Evolutionary conservation across 768 basidiomycete species (phyloP).

Genomic region (Hericium rajendrae): DNA sequence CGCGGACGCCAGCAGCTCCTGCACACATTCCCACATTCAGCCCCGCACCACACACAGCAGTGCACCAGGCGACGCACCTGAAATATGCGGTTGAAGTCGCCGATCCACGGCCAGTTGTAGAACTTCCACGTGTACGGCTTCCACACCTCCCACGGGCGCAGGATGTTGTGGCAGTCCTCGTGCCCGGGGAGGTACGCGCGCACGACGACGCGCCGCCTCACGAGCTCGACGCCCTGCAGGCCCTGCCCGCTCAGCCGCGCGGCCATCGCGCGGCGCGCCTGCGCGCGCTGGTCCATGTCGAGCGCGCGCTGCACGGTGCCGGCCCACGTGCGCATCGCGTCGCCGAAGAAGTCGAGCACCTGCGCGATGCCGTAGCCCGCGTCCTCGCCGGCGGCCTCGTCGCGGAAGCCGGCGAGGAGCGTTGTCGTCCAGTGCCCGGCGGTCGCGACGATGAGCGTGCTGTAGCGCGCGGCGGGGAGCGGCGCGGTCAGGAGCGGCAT

Average conservation of each 20-base stretch:
- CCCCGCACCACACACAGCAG: not conserved
- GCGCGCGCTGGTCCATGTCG: constrained; percentile 21
- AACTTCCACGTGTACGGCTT: constrained; percentile 35
- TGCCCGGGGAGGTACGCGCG: constrained; percentile 58
- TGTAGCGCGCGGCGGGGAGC: constrained; percentile 43
- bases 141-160: constrained; percentile 37
- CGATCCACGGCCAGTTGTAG: constrained; percentile 61
- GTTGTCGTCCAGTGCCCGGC: constrained; percentile 64
- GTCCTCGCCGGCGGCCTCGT: constrained; percentile 16
- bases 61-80: constrained; percentile 29
- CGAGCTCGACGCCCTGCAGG: not conserved
- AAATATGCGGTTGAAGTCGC: constrained; percentile 47
- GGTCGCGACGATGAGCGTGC: constrained; percentile 53
- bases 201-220: constrained; percentile 38
- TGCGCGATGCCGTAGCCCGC: constrained; percentile 41
- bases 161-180: constrained; percentile 47
- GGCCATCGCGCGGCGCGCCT: constrained; percentile 5
- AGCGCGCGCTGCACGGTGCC: constrained; percentile 37
- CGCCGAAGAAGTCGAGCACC: constrained; percentile 47
- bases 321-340: constrained; percentile 51
- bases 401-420: constrained; percentile 34
- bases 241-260: constrained; percentile 16
- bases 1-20: constrained; percentile 33
- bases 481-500: constrained; percentile 37
- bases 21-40: constrained; percentile 3